These are phyloP conservation scores for Grosmannia clavigera DNA, from an alignment of 2,329 filamentous ascomycete species.

Conservation along the genomic window DNA sequence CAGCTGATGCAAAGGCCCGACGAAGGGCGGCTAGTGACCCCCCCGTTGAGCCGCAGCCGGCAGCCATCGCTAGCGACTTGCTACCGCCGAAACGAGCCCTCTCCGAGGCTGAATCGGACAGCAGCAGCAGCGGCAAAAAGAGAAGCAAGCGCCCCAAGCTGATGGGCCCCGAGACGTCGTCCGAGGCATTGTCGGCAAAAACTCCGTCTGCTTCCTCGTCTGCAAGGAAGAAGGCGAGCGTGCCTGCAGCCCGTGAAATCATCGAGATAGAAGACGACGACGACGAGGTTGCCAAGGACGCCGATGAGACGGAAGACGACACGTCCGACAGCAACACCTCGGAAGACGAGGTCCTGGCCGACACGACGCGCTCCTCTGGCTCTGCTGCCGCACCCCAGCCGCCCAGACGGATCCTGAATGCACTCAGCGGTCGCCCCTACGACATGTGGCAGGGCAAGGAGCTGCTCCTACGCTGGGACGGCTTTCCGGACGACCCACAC, in stretches of 20 bases:
- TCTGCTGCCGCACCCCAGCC: no score
- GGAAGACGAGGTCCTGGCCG: neutral
- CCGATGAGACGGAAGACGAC: neutral
- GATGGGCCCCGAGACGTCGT: neutral
- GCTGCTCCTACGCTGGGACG: neutral
- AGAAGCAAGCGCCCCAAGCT: no score
- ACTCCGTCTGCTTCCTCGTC: neutral
- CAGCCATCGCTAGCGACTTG: conserved; percentile 1
- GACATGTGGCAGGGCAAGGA: neutral
- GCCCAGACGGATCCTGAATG: neutral
- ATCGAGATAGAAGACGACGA: neutral
- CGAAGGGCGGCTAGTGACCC: neutral
- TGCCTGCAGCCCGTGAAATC: no score
- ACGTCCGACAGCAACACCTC: neutral
- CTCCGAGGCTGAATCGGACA: neutral
- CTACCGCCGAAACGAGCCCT: neutral
- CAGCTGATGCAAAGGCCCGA: neutral
- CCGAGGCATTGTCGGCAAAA: neutral
- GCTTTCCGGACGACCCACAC: no score
- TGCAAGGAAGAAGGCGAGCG: no score
- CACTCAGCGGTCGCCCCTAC: conserved; percentile 1
- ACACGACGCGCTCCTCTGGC: no score
- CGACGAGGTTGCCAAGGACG: neutral
- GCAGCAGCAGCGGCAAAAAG: no score
- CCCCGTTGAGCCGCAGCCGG: neutral